Base-by-base conservation (phyloP, 768 basidiomycete species). In the Lentinus tigrinus region DNA sequence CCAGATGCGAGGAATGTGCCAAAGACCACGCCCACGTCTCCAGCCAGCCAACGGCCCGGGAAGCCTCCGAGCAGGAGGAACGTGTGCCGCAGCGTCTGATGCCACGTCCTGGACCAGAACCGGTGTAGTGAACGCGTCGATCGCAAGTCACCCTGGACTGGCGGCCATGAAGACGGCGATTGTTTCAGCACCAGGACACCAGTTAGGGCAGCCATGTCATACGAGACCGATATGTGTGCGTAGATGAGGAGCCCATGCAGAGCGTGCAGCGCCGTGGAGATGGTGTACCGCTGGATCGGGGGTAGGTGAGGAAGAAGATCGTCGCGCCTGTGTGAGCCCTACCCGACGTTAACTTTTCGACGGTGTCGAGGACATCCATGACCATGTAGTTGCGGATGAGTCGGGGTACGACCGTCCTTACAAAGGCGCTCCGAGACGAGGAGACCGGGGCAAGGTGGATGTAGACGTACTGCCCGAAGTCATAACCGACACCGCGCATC, bases 41-140 rank as follows among this genome's bases (percentile, higher is more conserved):
- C 88, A 0, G 77, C 82, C 8, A 90, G 51, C 69, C 67, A 62
- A 48, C 60, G 55, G 13, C 87, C 84, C 3, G 83, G 80, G 58
- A 83, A 83, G 3, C 89, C 91, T 2, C 92, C 92, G 44, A 81
- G 83, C 10, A 88, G 77, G 47, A 91, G 72, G 70, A 93, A 90
- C 0, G 84, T 88, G 63, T 84, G 81, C 7, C 89, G 81, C 39
- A 93, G 77, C 6, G 85, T 67, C 67, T 93, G 89, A 65, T 93
- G 91, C 91, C 92, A 93, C 36, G 83, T 77, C 59, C 76, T 80
- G 0, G 84, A 77, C 92, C 91, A 93, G 60, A 93, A 83, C 21
- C 74, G 72, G 64, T 87, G 85, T 69, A 93, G 75, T 0, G 89
- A 91, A 42, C 84, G 78, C 7, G 88, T 73, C 9, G 64, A 65